Evolutionary conservation across 73 alveolate genomes (phyloP), one percentile per base, ranked within the genome.

Genomic region (Effrenium voratum): DNA sequence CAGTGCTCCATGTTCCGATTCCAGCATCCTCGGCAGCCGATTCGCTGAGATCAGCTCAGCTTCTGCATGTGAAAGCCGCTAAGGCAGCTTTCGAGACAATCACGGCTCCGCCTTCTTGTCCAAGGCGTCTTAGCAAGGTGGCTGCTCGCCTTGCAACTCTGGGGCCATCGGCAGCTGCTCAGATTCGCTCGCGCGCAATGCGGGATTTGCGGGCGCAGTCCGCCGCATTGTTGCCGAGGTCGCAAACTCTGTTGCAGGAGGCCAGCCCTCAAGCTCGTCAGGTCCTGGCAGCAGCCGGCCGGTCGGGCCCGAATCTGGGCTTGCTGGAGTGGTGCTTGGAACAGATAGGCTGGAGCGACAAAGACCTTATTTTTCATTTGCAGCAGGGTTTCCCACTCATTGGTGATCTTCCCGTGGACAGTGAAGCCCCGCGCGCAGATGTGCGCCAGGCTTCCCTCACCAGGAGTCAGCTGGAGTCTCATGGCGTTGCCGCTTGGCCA

Each of bases 51-150:
- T 3, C 32, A 8, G 50, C 86, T 28, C 86, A 76, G 16, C 86
- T 38, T 6, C 55, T 34, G 13, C 86, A 76, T 76, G 86, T 76
- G 50, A 34, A n/a, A 36, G 87, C 87, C 13, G 87, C 87, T 13
- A 36, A 3, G 38, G 63, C 41, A 32, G 49, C 81, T 22, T 70
- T 70, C 10, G 49, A 44, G 3, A 32, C 41, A 30, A 28, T 70
- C 32, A 30, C 45, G 5, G 87, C 87, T 0, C 24, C 60, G 36
- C 87, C 87, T 32, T 10, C 60, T 22, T 19, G 87, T 47, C 86
- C 86, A 40, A 2, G 38, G 12, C 30, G 87, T 19, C 41, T 77
- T 55, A 24, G 22, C 55, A 77, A 22, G 41, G 12, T 12, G 12
- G 68, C 68, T 22, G 12, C 68, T 22, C 68, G 22, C 22, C 30